phyloP scores from a whole-genome alignment of 148 eudicot genomes.

The Vaccinium vitisidaea region DNA sequence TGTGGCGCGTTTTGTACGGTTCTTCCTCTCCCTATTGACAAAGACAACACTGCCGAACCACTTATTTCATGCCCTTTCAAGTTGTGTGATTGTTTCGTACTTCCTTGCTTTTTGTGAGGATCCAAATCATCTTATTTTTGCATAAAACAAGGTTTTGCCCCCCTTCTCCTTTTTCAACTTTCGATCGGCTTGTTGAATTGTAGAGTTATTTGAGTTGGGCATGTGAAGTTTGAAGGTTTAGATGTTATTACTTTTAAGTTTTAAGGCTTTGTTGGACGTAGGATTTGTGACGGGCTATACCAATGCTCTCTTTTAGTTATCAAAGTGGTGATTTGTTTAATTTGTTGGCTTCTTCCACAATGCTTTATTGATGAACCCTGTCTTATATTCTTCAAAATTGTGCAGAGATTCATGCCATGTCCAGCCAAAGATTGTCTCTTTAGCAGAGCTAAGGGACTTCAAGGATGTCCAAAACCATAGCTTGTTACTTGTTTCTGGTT shows the following conservation, averaged over 20 bases:
- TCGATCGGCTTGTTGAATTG: background rate
- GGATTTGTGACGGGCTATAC: background rate
- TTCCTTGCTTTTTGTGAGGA: background rate
- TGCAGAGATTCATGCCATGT: slow-evolving; percentile 23
- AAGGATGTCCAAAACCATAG: slow-evolving; percentile 45
- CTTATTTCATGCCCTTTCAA: background rate
- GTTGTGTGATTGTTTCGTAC: background rate
- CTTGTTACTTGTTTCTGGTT: slow-evolving; percentile 31
- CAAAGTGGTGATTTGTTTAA: background rate
- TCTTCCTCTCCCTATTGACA: background rate
- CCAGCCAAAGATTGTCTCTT: slow-evolving; percentile 20
- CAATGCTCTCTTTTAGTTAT: background rate
- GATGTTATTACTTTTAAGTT: background rate
- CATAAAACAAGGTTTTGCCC: background rate
- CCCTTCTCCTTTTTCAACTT: background rate
- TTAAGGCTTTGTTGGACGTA: background rate
- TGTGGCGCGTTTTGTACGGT: background rate
- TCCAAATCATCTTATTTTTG: background rate
- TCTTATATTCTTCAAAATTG: slow-evolving; percentile 27
- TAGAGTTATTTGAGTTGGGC: background rate
- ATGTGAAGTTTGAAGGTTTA: background rate
- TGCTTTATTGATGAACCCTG: slow-evolving; percentile 28
- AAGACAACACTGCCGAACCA: background rate
- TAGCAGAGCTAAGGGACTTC: slow-evolving; percentile 25
- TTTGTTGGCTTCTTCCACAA: slow-evolving; percentile 29